Percentiles rank a stretch among this genome's conserved stretches.
Conservation (phyloP, 257 asterid genomes). For the Solanum chiquidenum region DNA sequence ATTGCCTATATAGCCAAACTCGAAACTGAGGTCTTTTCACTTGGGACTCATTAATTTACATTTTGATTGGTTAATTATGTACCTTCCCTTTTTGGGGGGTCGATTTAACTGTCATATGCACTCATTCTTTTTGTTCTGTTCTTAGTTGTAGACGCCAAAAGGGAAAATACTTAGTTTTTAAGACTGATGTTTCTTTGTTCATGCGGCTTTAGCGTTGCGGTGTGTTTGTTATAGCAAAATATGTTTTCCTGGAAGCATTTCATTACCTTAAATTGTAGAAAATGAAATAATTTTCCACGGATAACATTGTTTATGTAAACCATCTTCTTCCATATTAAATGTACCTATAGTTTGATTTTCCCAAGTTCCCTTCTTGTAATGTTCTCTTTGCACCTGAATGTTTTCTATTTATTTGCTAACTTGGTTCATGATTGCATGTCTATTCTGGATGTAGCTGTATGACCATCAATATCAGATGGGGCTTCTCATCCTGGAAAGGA, state of each 20-base stretch:
- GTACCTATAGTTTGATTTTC: background rate
- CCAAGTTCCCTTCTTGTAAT: background rate
- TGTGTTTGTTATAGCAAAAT: background rate
- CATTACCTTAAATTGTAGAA: background rate
- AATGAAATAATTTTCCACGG: background rate
- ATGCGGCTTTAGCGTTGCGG: background rate
- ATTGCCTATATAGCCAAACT: slow-evolving; percentile 81
- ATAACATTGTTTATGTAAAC: background rate
- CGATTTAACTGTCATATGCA: background rate
- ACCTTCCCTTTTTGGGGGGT: background rate
- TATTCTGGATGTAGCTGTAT: slow-evolving; percentile 32
- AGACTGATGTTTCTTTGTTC: background rate
- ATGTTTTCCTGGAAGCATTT: background rate
- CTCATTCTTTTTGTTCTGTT: background rate
- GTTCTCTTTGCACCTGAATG: background rate
- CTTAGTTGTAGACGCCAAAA: background rate
- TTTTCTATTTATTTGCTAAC: background rate
- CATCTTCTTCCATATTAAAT: background rate
- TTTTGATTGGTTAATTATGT: background rate
- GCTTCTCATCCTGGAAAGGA: slow-evolving; percentile 73
- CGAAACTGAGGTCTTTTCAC: slow-evolving; percentile 59
- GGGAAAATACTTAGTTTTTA: background rate
- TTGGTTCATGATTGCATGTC: background rate
- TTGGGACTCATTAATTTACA: background rate
- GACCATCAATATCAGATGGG: slow-evolving; percentile 98